phyloP scores from a whole-genome alignment of 192 early-diverging fungal genomes.

The Ramicandelaber brevisporus region DNA sequence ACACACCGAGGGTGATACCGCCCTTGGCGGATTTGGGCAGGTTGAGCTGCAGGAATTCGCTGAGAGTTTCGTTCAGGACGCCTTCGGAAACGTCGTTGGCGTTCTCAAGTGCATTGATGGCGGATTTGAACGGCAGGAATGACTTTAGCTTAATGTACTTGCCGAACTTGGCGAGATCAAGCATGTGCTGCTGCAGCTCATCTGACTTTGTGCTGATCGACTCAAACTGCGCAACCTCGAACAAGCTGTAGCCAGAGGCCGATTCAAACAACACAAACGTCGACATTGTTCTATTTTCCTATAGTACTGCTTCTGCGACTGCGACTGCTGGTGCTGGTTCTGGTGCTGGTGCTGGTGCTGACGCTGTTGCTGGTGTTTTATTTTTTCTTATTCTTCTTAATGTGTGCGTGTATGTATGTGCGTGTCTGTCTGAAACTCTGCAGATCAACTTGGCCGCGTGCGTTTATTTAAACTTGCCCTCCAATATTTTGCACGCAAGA shows the following conservation, averaged over 20 bases:
- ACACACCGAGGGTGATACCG: slow-evolving; percentile 55
- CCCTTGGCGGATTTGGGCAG: slow-evolving; percentile 60
- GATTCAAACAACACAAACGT: slow-evolving; percentile 75
- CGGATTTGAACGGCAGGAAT: slow-evolving; percentile 91
- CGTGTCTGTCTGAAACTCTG: too few relatives aligned
- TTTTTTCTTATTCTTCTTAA: too few relatives aligned
- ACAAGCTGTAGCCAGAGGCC: slow-evolving; percentile 88
- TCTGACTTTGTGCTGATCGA: slow-evolving; percentile 86
- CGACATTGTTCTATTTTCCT: too few relatives aligned
- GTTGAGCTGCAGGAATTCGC: slow-evolving; percentile 88
- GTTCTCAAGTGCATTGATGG: slow-evolving; percentile 93
- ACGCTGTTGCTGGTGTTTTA: too few relatives aligned
- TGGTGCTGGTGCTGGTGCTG: too few relatives aligned
- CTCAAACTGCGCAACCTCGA: slow-evolving; percentile 78
- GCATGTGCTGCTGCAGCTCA: slow-evolving; percentile 55
- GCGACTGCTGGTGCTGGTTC: too few relatives aligned
- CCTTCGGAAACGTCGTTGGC: slow-evolving; percentile 97
- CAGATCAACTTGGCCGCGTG: too few relatives aligned
- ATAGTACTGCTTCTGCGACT: too few relatives aligned
- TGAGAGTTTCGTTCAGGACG: slow-evolving; percentile 63
- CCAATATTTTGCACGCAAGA: too few relatives aligned
- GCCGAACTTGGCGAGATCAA: slow-evolving; percentile 72
- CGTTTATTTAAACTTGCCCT: too few relatives aligned
- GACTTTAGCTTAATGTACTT: slow-evolving; percentile 79
- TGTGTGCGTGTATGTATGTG: too few relatives aligned